Base-by-base conservation (phyloP, 2,329 filamentous ascomycete genomes). In the Arthroderma sp. region DNA sequence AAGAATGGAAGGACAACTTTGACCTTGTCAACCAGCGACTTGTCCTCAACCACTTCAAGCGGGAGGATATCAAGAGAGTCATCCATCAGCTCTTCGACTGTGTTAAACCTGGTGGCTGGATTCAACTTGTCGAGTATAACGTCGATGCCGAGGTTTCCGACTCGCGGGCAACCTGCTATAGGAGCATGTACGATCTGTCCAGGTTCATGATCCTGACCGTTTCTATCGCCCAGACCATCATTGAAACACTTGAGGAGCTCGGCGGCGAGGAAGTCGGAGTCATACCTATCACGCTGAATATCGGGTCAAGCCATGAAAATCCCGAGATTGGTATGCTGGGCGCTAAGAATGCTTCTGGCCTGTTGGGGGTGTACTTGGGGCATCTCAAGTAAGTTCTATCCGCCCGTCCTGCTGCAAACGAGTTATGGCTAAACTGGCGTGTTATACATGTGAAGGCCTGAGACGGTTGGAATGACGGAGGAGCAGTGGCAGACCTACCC, bases 21-120 rank as follows among this genome's bases (percentile, higher is more conserved):
- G 43, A 44, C n/a, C 36, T 44, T 4, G 27, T 44, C 29, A 38
- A 44, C 31, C 43, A 44, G 29, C 43, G 36, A 33, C 31, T 44
- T 9, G 36, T 44, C 7, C 32, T 44, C 11, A 32, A 30, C 29
- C 32, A 32, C 29, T 32, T 44, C 29, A 36, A 40, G 43, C 39
- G 39, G n/a, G 29, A 41, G 39, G 39, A 41, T 27, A 41, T 41
- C 39, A 41, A 32, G 15, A 29, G 34, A 31, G 34, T 41, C 39
- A 22, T 41, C 39, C 22, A 22, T 11, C 29, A 31, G 29, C 39
- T 41, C 39, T 29, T 41, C 29, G 10, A 10, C 29, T 41, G 39
- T 5, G 8, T 41, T 31, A 41, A 41, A 15, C 39, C 39, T 3
- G 39, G 39, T 8, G 39, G 39, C 15, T 41, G 39, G 39, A 41